A percentile compares a stretch with the other conserved stretches of the same genome.
These are phyloP conservation scores for Lachnellula occidentalis DNA, from an alignment of 2,329 filamentous ascomycete species.

Conservation along the genomic window DNA sequence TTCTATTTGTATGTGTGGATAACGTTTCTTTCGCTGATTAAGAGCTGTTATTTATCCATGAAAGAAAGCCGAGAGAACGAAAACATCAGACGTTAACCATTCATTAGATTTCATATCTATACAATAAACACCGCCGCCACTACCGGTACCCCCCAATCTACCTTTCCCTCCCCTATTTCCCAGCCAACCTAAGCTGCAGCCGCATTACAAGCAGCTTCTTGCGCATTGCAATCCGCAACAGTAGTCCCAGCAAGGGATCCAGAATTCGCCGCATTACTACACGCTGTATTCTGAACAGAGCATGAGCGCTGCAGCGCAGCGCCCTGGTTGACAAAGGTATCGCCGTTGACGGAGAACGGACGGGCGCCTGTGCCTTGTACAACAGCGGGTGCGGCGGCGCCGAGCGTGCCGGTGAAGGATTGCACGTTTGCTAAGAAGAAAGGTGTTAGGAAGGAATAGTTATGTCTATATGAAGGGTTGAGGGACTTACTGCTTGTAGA, in stretches of 20 bases:
- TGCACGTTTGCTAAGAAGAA: slow-evolving; percentile 33
- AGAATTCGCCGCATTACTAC: slow-evolving; percentile 50
- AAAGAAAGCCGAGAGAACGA: not conserved
- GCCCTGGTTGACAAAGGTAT: slow-evolving; percentile 50
- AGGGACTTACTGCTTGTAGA: slow-evolving; percentile 34
- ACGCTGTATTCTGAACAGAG: slow-evolving; percentile 55
- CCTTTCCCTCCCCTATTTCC: not conserved
- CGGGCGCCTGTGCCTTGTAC: slow-evolving; percentile 42
- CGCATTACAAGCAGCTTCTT: slow-evolving; percentile 34
- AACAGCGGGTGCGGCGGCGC: slow-evolving; percentile 45
- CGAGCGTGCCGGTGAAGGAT: slow-evolving; percentile 41
- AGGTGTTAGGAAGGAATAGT: slow-evolving; percentile 10
- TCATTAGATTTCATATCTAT: not conserved
- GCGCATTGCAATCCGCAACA: slow-evolving; percentile 46
- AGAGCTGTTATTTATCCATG: not conserved
- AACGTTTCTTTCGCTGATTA: no score
- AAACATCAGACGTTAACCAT: not conserved
- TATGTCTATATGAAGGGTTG: not conserved
- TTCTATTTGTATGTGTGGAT: no score
- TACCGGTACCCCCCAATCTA: not conserved
- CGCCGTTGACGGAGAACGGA: slow-evolving; percentile 51
- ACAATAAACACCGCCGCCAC: not conserved
- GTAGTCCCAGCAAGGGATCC: slow-evolving; percentile 36
- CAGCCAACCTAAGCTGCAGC: not conserved
- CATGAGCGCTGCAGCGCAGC: slow-evolving; percentile 57